phyloP scores from a whole-genome alignment of 1,284 basidiomycete species.

The Fistulina hepatica region DNA sequence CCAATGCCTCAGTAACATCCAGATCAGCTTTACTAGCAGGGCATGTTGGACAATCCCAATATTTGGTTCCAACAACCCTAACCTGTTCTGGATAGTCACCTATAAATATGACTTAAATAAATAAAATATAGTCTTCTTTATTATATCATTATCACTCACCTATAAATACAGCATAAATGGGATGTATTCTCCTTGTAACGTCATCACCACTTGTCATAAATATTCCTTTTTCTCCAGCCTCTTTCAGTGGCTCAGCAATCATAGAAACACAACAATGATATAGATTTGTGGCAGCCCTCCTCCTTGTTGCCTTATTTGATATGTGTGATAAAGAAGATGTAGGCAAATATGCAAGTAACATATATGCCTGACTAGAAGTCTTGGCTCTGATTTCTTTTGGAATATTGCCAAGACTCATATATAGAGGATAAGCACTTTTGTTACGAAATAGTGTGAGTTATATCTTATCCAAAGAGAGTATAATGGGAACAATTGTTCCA shows the following conservation, averaged over 20 bases:
- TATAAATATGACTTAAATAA: no score
- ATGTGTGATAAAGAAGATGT: constrained; percentile 24
- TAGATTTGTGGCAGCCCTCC: constrained; percentile 23
- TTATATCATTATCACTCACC: no score
- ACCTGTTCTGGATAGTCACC: constrained; percentile 24
- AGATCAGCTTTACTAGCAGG: constrained; percentile 11
- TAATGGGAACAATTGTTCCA: no score
- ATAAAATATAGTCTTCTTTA: no score
- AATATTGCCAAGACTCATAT: constrained; percentile 34
- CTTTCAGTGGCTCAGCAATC: constrained; percentile 18
- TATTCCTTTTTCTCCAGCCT: constrained; percentile 17
- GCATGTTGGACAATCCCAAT: constrained; percentile 19
- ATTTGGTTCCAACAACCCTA: constrained; percentile 16
- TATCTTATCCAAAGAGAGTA: no score
- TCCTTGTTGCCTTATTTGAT: constrained; percentile 18
- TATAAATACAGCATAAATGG: constrained; percentile 18
- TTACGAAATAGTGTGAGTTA: constrained; percentile 26
- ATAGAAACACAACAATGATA: constrained; percentile 27
- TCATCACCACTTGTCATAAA: constrained; percentile 16
- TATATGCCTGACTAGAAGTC: constrained; percentile 23
- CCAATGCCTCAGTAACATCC: no score
- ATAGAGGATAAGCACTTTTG: constrained; percentile 31
- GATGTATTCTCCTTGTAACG: constrained; percentile 13
- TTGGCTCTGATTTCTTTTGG: constrained; percentile 30
- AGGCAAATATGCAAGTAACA: constrained; percentile 31